Evolutionary conservation across 352 stramenopile species (phyloP), one percentile per base, ranked within the genome.

Genomic region (Globisporangium viniferum): DNA sequence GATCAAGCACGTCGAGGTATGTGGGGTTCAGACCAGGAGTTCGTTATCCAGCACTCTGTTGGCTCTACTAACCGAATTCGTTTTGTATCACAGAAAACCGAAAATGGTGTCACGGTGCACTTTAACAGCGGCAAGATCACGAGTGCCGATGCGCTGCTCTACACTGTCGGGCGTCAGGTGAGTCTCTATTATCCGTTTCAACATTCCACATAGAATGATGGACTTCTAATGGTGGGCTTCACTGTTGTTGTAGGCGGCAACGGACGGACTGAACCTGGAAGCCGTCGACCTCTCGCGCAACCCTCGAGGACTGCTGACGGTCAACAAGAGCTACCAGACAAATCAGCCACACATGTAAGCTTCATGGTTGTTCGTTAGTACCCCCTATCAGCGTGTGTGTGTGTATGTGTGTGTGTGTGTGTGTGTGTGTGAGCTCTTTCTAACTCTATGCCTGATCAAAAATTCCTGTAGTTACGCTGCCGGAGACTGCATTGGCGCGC

Each of bases 311-410:
- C 73, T 97, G 24, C 77, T 97, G 29, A 88, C 83, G 15, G 89
- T 97, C 20, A 94, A 97, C 75, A 84, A 91, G 68, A 88, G 88
- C 56, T 97, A 96, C 76, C 89, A 97, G 74, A 97, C 90, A 12
- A 75, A 81, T 33, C 79, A 91, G 63, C 72, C 88, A 35, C 81
- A 93, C 67, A 94, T 97, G 86, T 92, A 59, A 24, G 75, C 73
- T 2, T 8, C 49, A 20, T 18, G n/a, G 8, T 15, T 29, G n/a
- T 3, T 55, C 12, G 8, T 49, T n/a, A 12, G 35, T 12, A 5
- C 8, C 35, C 35, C 9, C 9, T 14, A 41, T 41, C 9, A 41
- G 7, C 9, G 31, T 33, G 31, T 33, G 31, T 33, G 31, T 33
- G 29, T 33, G 29, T 33, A 5, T 33, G 29, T 33, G 29, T 33